Conservation (phyloP, 768 basidiomycete species). For the Lactarius tabidus region DNA sequence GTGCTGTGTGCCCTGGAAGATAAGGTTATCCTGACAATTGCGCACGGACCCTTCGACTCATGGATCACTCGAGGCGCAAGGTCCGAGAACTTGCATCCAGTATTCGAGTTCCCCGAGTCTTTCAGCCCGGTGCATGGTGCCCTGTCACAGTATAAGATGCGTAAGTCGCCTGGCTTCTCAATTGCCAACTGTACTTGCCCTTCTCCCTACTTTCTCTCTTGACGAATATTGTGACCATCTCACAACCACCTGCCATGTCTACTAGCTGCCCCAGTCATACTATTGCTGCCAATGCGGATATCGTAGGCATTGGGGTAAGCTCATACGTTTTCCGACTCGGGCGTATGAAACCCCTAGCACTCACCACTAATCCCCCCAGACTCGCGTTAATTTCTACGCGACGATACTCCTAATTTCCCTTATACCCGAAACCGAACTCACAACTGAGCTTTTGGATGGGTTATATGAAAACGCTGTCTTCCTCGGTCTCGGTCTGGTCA, state of each 20-base stretch:
- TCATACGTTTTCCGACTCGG: neutral
- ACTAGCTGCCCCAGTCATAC: neutral
- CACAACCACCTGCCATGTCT: neutral
- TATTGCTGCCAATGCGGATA: slow-evolving; percentile 5
- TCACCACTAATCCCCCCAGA: neutral
- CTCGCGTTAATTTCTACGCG: slow-evolving; percentile 15
- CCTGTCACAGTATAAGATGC: neutral
- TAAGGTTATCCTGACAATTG: neutral
- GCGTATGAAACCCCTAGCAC: neutral
- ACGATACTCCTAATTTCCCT: slow-evolving; percentile 6
- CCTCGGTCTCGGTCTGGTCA: slow-evolving; percentile 11
- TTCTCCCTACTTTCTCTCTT: neutral
- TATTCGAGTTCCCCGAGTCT: neutral
- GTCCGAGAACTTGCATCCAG: slow-evolving; percentile 1
- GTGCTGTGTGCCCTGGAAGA: neutral
- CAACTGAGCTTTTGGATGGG: slow-evolving; percentile 3
- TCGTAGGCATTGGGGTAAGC: slow-evolving; percentile 18
- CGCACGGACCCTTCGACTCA: neutral
- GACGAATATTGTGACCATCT: neutral
- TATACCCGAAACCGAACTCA: neutral
- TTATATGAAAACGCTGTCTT: slow-evolving; percentile 11
- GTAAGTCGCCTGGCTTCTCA: neutral
- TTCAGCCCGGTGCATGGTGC: neutral
- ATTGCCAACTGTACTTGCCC: neutral
- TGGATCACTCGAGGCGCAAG: slow-evolving; percentile 1